Base-by-base conservation (phyloP, 495 filamentous ascomycete species). In the Aspergillus nidulans region DNA sequence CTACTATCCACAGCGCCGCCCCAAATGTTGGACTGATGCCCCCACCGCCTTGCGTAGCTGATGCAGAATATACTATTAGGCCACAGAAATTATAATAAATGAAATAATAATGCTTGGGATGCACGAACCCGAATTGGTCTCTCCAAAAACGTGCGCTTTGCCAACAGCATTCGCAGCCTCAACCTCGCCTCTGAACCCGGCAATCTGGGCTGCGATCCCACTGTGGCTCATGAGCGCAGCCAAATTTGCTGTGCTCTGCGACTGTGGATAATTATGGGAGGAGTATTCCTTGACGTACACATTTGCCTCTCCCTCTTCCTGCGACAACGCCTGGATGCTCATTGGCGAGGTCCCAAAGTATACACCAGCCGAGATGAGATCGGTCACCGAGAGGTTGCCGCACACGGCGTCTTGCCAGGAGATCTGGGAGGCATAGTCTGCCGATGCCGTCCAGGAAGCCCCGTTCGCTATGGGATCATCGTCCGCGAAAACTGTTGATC, bases 201-300 rank as follows among this genome's bases (percentile, higher is more conserved):
- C 62, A 12, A 84, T 63, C 49, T 82, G 78, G 1, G 63, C 69
- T 0, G 71, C 69, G 49, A 81, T 79, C 9, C 61, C 58, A 15
- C 61, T 73, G 49, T 85, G 81, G 42, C 70, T 73, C 78, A 85
- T 83, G 0, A 85, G 67, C 0, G 66, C 69, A 1, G 56, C 48
- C 8, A 69, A 39, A 26, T 71, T 51, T 12, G 58, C 60, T 0
- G 67, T 69, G 21, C 79, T 61, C 4, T 64, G 70, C 0, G 79
- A 81, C 15, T 81, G 79, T 0, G 82, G 81, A 55, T 85, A 85
- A 57, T 84, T 83, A 61, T 85, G 81, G 41, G 79, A 79, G 30
- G 78, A 77, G 59, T 82, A 84, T 34, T 75, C 66, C 43, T 77
- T 71, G 25, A 84, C 74, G 42, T 79, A 80, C 32, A 69, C 64